A percentile compares a stretch with the other conserved stretches of the same genome.
Conservation (phyloP, 768 basidiomycete genomes). For the Rhodotorula diobovata region DNA sequence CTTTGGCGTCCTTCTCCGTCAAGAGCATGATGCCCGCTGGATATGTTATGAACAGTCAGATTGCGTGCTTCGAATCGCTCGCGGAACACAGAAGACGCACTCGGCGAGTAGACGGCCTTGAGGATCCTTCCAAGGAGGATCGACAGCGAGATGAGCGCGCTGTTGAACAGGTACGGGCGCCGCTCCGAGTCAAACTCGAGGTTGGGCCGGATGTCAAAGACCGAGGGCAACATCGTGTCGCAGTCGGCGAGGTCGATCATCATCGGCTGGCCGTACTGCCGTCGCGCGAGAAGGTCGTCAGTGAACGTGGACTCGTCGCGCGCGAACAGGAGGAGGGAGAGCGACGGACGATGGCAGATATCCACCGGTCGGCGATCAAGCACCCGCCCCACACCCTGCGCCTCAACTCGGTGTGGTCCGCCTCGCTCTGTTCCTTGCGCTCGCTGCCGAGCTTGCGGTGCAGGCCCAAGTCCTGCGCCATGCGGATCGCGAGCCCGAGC, state of each 20-base stretch:
- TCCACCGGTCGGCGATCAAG: conserved; percentile 85
- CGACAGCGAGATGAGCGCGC: conserved; percentile 84
- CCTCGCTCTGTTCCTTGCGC: conserved; percentile 56
- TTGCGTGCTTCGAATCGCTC: neutral
- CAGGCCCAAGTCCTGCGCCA: conserved; percentile 92
- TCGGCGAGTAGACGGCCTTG: conserved; percentile 75
- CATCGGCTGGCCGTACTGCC: conserved; percentile 81
- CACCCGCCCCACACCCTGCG: conserved; percentile 91
- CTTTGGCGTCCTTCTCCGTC: conserved; percentile 70
- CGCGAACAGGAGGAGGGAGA: neutral
- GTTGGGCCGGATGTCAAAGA: conserved; percentile 58
- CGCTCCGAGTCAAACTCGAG: conserved; percentile 53
- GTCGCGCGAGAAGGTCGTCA: neutral
- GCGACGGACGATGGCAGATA: conserved; percentile 27
- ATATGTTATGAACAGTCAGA: conserved; percentile 47
- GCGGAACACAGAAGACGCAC: neutral
- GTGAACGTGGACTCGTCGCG: neutral
- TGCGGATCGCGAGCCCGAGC: conserved; percentile 46
- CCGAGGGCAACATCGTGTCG: conserved; percentile 85
- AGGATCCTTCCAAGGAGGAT: conserved; percentile 84
- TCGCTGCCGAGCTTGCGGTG: conserved; percentile 71
- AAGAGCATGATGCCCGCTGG: conserved; percentile 75
- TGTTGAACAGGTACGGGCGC: conserved; percentile 58
- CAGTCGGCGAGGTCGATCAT: conserved; percentile 97
- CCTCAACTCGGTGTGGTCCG: conserved; percentile 65